phyloP scores from a whole-genome alignment of 768 basidiomycete genomes.

The Leucocoprinus leucothites region DNA sequence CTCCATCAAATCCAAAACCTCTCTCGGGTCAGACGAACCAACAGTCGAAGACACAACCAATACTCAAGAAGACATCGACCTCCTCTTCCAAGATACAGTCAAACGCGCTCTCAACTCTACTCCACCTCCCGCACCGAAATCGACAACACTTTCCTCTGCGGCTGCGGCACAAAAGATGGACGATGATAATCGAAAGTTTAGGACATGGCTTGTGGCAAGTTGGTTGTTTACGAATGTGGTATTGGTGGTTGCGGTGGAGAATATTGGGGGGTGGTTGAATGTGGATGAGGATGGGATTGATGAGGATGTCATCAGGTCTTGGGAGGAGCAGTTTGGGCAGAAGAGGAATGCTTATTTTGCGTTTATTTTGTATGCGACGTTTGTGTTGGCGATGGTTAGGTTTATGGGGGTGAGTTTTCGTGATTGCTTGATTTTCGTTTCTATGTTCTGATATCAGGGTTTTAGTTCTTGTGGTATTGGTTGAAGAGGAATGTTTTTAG shows the following conservation, averaged over 20 bases:
- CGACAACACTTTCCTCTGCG: constrained; percentile 23
- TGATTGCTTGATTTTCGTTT: neutral
- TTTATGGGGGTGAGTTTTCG: constrained; percentile 39
- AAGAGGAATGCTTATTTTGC: constrained; percentile 64
- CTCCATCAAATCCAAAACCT: constrained; percentile 84
- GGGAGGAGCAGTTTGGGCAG: constrained; percentile 36
- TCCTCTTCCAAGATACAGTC: constrained; percentile 84
- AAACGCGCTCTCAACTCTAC: constrained; percentile 79
- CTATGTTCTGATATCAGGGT: neutral
- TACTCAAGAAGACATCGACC: constrained; percentile 84
- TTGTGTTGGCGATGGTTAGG: constrained; percentile 65
- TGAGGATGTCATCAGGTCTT: constrained; percentile 25
- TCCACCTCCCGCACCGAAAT: constrained; percentile 24
- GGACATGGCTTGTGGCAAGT: constrained; percentile 77
- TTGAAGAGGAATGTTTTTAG: constrained; percentile 8
- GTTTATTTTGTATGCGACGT: constrained; percentile 79
- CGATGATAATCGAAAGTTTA: constrained; percentile 92
- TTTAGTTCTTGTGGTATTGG: constrained; percentile 5
- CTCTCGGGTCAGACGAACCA: constrained; percentile 65
- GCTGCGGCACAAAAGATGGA: constrained; percentile 76
- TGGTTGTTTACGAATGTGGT: constrained; percentile 80
- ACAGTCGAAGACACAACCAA: constrained; percentile 86
- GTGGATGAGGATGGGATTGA: constrained; percentile 22
- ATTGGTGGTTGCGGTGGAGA: constrained; percentile 73
- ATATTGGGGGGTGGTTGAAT: constrained; percentile 55